These are phyloP conservation scores for Oryza punctata DNA, from an alignment of 176 grass and related monocot species.

Conservation along the genomic window DNA sequence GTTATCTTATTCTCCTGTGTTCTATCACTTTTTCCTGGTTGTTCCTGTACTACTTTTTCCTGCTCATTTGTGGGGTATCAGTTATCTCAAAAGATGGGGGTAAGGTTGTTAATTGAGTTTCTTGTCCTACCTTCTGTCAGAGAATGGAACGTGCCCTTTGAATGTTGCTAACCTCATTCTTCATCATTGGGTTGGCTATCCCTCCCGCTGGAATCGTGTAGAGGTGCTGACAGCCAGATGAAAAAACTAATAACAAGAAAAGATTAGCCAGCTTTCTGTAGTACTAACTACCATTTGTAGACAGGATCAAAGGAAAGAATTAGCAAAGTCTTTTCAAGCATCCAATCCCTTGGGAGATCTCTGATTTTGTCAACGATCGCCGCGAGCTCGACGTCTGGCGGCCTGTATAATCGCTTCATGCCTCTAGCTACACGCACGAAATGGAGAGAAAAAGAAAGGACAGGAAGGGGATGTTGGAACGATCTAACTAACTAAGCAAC, in stretches of 20 bases:
- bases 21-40: background rate
- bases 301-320: background rate
- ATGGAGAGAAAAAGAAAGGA: background rate
- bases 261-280: background rate
- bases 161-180: too few species aligned
- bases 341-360: background rate
- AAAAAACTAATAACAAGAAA: background rate
- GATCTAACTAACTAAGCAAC: background rate
- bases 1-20: background rate
- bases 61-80: background rate
- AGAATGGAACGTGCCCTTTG: background rate
- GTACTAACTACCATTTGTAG: background rate
- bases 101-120: background rate
- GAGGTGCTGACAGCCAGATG: background rate
- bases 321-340: background rate
- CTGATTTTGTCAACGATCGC: conserved; percentile 1
- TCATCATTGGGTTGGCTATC: background rate
- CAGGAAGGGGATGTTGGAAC: background rate
- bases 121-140: background rate
- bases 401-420: background rate
- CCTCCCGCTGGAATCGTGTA: background rate
- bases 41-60: background rate
- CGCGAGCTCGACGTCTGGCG: background rate
- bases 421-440: background rate
- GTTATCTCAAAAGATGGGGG: background rate